Base-by-base conservation (phyloP, 305 asterid genomes). In the Rubia balearica region DNA sequence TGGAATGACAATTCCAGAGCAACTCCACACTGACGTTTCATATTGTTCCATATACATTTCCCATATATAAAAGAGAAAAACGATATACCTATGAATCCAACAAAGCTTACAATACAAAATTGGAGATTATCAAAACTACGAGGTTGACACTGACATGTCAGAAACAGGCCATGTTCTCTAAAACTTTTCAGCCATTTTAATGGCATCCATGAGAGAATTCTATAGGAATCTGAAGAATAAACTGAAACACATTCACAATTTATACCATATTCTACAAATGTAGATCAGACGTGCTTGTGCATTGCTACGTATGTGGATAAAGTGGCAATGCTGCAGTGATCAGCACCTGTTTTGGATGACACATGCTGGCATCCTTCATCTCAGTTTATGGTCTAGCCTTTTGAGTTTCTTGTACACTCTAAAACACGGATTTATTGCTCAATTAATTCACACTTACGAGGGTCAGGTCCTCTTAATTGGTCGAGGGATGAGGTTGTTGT, bases 401-500 rank as follows among this genome's bases (percentile, higher is more conserved):
- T n/a, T 7, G n/a, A 49, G 62, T 22, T 12, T 48, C 38, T 21
- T 30, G 19, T 24, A 19, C 59, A 42, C 1, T 9, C 7, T 13
- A 61, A 33, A 10, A 42, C 36, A 46, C 12, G 36, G 1, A 33
- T 68, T 51, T 53, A 33, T 33, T 7, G 51, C 55, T 56, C 9
- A 17, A 55, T 40, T 69, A 36, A 62, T 69, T 53, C n/a, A 40
- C 36, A 38, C 30, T 0, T 22, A 51, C 2, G 22, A 68, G 46
- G 27, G 30, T n/a, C 41, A 36, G 57, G 63, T 8, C 57, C 17
- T 0, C 62, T 70, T 48, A 75, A n/a, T 70, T 59, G 30, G 61
- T 59, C 61, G 74, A 65, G 42, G 71, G 67, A 77, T 77, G 75
- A 41, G 74, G 61, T 69, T 81, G 83, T 68, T 73, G 65, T 43